Percentiles rank a stretch among this genome's conserved stretches.
phyloP scores from a whole-genome alignment of 768 basidiomycete species.

The Tricholoma furcatifolium region DNA sequence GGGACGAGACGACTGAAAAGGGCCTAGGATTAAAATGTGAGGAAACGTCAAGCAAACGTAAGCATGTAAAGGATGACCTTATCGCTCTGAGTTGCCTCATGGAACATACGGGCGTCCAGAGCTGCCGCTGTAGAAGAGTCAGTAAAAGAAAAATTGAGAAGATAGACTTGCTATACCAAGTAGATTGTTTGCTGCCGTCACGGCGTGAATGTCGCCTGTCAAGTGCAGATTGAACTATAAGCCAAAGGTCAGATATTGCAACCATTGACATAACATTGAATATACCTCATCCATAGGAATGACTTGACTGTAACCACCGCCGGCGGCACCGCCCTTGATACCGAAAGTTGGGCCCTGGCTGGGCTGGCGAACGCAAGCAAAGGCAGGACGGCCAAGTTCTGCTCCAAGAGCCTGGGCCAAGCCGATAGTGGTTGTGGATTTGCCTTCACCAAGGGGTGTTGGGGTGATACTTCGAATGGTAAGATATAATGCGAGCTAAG shows the following conservation, averaged over 20 bases:
- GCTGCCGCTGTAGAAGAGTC: conserved; percentile 69
- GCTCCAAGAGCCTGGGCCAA: conserved; percentile 95
- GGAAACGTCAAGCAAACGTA: neutral
- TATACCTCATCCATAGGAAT: conserved; percentile 97
- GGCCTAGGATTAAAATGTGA: conserved; percentile 38
- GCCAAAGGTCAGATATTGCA: neutral
- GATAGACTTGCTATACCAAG: conserved; percentile 53
- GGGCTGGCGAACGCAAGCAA: conserved; percentile 97
- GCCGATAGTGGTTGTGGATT: conserved; percentile 97
- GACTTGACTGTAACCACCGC: conserved; percentile 97
- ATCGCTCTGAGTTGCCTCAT: conserved; percentile 93
- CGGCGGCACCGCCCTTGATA: conserved; percentile 98
- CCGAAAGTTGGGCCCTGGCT: conserved; percentile 99
- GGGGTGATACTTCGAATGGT: conserved; percentile 74
- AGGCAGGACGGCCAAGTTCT: conserved; percentile 87
- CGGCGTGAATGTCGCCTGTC: conserved; percentile 97
- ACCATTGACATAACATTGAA: neutral
- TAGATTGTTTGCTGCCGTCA: conserved; percentile 95
- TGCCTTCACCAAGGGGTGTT: conserved; percentile 96
- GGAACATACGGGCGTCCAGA: conserved; percentile 95
- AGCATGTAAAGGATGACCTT: conserved; percentile 47
- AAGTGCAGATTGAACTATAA: conserved; percentile 89
- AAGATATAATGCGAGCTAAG: neutral
- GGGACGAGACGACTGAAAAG: conserved; percentile 92
- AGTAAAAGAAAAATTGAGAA: neutral